Percentiles rank a stretch among this genome's conserved stretches.
Evolutionary conservation across 345 rosid species (phyloP).

Genomic region (Crucihimalaya himalaica): DNA sequence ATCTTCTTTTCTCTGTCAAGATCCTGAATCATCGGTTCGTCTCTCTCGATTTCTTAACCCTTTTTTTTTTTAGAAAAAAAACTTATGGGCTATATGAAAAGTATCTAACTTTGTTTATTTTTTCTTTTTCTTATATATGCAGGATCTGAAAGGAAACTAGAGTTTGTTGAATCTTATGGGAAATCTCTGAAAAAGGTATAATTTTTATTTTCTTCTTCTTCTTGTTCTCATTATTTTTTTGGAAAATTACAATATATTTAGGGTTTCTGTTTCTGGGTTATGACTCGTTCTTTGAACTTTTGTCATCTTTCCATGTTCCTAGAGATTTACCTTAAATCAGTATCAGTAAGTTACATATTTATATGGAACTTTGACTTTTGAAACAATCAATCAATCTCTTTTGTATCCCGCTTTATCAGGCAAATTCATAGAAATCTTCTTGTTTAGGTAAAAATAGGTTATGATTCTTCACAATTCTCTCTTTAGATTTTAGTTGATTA

Average conservation of each 20-base stretch:
- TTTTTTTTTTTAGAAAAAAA: neutral
- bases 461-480: neutral
- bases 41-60: constrained; percentile 8
- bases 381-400: constrained; percentile 2
- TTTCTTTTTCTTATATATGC: constrained; percentile 13
- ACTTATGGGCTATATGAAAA: neutral
- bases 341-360: constrained; percentile 7
- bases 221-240: neutral
- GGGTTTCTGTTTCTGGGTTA: constrained; percentile 36
- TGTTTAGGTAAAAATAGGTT: neutral
- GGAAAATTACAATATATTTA: constrained; percentile 17
- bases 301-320: constrained; percentile 36
- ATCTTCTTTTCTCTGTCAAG: constrained; percentile 29
- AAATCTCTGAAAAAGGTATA: constrained; percentile 28
- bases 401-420: neutral
- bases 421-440: neutral
- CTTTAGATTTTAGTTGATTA: constrained; percentile 1
- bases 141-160: constrained; percentile 36
- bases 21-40: constrained; percentile 41
- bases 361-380: constrained; percentile 15
- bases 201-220: neutral
- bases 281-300: constrained; percentile 22
- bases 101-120: neutral
- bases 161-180: neutral
- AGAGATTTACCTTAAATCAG: neutral